phyloP scores from a whole-genome alignment of 352 stramenopile species.

The Globisporangium sylvaticum region DNA sequence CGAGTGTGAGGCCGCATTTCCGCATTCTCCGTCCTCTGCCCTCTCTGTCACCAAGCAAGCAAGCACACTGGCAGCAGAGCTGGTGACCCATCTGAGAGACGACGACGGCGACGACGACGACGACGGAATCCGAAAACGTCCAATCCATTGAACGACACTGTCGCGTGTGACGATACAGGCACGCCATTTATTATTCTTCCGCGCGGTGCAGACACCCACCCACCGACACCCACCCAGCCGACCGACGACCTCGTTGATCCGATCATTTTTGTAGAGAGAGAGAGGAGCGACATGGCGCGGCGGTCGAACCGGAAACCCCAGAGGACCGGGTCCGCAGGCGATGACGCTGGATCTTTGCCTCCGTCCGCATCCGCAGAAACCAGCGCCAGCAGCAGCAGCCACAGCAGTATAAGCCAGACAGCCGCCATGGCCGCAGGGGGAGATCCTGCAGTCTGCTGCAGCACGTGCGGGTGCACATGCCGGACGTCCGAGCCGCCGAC shows the following conservation, averaged over 20 bases:
- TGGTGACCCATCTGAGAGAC: background rate
- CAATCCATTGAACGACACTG: background rate
- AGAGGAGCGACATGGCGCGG: conserved; percentile 3
- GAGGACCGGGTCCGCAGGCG: background rate
- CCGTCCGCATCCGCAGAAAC: conserved; percentile 6
- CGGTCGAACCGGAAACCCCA: background rate
- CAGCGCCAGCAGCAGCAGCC: background rate
- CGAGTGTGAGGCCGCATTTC: background rate
- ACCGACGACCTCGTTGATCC: background rate
- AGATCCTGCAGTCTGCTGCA: background rate
- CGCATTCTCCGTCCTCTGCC: background rate
- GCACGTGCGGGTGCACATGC: conserved; percentile 1
- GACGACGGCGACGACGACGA: background rate
- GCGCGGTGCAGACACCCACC: background rate
- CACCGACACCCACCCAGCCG: background rate
- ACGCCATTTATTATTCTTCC: background rate
- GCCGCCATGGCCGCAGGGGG: background rate
- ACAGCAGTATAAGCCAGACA: background rate
- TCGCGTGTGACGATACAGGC: background rate
- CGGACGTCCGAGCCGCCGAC: background rate
- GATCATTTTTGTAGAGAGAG: background rate
- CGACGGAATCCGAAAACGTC: background rate
- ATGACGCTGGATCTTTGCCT: background rate
- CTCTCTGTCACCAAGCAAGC: background rate
- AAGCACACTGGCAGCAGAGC: background rate